A percentile compares a stretch with the other conserved stretches of the same genome.
Conservation (phyloP, 2,329 filamentous ascomycete genomes). For the Colletotrichum lentis region DNA sequence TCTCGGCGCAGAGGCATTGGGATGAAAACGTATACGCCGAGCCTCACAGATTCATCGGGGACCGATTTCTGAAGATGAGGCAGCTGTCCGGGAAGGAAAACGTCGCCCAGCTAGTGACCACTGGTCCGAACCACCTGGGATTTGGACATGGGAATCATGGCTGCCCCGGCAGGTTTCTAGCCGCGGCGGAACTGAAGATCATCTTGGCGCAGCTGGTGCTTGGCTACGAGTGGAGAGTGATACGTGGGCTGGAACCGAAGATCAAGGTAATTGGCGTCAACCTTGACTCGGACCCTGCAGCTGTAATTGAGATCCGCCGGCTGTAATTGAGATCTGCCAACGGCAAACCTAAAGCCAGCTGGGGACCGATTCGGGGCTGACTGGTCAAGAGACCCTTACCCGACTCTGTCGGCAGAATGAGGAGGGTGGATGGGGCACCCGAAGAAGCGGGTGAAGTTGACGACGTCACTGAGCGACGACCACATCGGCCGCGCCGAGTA, state of each 20-base stretch:
- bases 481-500: no score
- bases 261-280: constrained; percentile 2
- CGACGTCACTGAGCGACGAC: no score
- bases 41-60: neutral
- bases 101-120: constrained; percentile 52
- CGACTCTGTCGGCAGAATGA: no score
- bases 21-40: neutral
- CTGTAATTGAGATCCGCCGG: neutral
- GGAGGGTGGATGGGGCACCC: no score
- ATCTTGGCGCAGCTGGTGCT: constrained; percentile 52
- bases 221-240: constrained; percentile 47
- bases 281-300: neutral
- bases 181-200: constrained; percentile 55
- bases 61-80: constrained; percentile 6
- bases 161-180: constrained; percentile 56
- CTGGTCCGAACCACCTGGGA: constrained; percentile 47
- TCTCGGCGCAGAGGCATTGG: neutral
- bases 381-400: no score
- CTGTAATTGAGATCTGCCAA: no score
- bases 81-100: constrained; percentile 6
- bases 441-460: no score
- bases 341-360: neutral
- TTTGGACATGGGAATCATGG: constrained; percentile 51
- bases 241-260: constrained; percentile 1
- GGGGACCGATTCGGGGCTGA: no score